A percentile compares a stretch with the other conserved stretches of the same genome.
Conservation (phyloP, 352 stramenopile species). For the Globisporangium acanthophoron region DNA sequence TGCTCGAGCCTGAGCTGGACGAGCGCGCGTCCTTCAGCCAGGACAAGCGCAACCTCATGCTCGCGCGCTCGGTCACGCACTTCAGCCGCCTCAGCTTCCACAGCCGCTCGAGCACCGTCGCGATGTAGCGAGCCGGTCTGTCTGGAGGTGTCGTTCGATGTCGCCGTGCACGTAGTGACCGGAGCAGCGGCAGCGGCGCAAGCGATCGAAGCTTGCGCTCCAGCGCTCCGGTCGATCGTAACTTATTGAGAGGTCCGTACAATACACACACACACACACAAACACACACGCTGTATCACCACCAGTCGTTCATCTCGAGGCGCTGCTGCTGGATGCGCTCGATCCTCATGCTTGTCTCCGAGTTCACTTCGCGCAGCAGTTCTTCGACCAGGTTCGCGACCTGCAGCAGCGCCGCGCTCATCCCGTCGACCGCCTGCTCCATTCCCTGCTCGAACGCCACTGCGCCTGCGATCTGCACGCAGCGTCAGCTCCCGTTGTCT, state of each 20-base stretch:
- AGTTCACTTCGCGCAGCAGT: constrained; percentile 30
- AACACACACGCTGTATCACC: background rate
- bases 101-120: constrained; percentile 11
- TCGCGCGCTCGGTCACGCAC: constrained; percentile 8
- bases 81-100: constrained; percentile 12
- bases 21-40: constrained; percentile 8
- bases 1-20: constrained; percentile 7
- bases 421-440: constrained; percentile 18
- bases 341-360: constrained; percentile 32
- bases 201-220: constrained; percentile 7
- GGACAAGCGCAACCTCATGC: constrained; percentile 11
- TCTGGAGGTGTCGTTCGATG: background rate
- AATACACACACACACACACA: background rate
- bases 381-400: constrained; percentile 29
- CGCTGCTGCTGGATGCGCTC: constrained; percentile 35
- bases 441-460: constrained; percentile 27
- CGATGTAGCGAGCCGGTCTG: constrained; percentile 3
- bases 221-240: background rate
- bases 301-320: constrained; percentile 5
- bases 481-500: background rate
- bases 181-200: background rate
- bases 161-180: background rate
- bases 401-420: constrained; percentile 28
- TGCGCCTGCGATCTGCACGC: constrained; percentile 19
- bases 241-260: background rate